phyloP scores from a whole-genome alignment of 129 eudicot species.

The Scalesia atractyloides region DNA sequence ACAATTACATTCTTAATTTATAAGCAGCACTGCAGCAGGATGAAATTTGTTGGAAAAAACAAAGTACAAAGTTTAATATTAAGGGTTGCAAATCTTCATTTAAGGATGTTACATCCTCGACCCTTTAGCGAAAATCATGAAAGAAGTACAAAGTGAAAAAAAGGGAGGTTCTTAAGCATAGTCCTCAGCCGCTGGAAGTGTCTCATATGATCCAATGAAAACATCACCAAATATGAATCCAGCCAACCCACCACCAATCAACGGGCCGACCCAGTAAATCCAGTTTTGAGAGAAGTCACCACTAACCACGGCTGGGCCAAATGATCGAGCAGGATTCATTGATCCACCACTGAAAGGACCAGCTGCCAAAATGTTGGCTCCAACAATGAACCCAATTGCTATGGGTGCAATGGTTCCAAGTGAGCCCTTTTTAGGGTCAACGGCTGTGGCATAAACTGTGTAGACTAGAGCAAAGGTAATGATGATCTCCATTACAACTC shows the following conservation, averaged over 20 bases:
- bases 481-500: slow-evolving; percentile 60
- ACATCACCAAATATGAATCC: slow-evolving; percentile 50
- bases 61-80: slow-evolving; percentile 2
- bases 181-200: slow-evolving; percentile 41
- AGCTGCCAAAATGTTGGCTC: slow-evolving; percentile 77
- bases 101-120: slow-evolving; percentile 16
- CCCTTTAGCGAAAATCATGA: slow-evolving; percentile 10
- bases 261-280: slow-evolving; percentile 79
- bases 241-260: slow-evolving; percentile 68
- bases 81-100: slow-evolving; percentile 2
- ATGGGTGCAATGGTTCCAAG: slow-evolving; percentile 63
- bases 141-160: slow-evolving; percentile 12
- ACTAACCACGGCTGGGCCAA: slow-evolving; percentile 71
- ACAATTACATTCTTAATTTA: slow-evolving; percentile 19
- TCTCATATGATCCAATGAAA: slow-evolving; percentile 51
- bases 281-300: slow-evolving; percentile 51
- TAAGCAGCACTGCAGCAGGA: not conserved
- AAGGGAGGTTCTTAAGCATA: slow-evolving; percentile 30
- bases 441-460: slow-evolving; percentile 67
- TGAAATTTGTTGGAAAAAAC: slow-evolving; percentile 2
- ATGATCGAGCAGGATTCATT: slow-evolving; percentile 79
- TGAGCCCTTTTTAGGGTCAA: slow-evolving; percentile 70
- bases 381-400: slow-evolving; percentile 66
- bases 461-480: slow-evolving; percentile 63
- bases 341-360: slow-evolving; percentile 78